Percentiles rank a stretch among this genome's conserved stretches.
phyloP scores from a whole-genome alignment of 768 basidiomycete species.

The Phylloporus sp. region DNA sequence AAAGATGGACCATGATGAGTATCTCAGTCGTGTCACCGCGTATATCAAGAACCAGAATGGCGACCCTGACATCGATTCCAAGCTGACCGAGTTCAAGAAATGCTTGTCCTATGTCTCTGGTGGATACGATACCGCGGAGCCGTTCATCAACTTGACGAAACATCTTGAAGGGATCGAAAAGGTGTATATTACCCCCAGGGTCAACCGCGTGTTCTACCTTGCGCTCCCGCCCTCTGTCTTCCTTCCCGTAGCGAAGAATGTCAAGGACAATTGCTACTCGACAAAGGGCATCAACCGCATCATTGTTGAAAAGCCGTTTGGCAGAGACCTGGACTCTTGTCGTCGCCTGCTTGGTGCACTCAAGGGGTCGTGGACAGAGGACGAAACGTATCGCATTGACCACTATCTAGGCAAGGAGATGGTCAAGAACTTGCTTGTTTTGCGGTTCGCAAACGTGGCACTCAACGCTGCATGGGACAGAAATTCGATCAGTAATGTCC shows the following conservation, averaged over 20 bases:
- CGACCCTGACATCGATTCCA: conserved; percentile 50
- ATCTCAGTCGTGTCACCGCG: conserved; percentile 75
- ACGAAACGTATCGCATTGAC: conserved; percentile 98
- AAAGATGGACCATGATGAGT: conserved; percentile 86
- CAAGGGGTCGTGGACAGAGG: conserved; percentile 88
- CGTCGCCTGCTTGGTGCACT: conserved; percentile 72
- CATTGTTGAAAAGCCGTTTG: conserved; percentile 98
- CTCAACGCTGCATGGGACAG: conserved; percentile 91
- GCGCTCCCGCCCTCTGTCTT: conserved; percentile 98
- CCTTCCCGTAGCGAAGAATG: conserved; percentile 77
- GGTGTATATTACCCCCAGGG: conserved; percentile 54
- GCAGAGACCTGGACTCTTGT: conserved; percentile 87
- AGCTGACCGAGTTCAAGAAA: conserved; percentile 81
- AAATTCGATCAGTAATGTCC: conserved; percentile 92
- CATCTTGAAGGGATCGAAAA: conserved; percentile 78
- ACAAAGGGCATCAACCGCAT: conserved; percentile 78
- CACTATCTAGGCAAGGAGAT: conserved; percentile 99
- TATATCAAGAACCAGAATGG: conserved; percentile 81
- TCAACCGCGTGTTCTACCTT: conserved; percentile 92
- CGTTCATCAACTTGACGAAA: conserved; percentile 74
- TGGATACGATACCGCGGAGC: conserved; percentile 78
- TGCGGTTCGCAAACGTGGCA: conserved; percentile 93
- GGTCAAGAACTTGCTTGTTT: conserved; percentile 97
- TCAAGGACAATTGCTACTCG: conserved; percentile 79
- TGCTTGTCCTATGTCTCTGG: conserved; percentile 81